Conservation (phyloP, 768 basidiomycete genomes). For the Butyriboletus loyo region DNA sequence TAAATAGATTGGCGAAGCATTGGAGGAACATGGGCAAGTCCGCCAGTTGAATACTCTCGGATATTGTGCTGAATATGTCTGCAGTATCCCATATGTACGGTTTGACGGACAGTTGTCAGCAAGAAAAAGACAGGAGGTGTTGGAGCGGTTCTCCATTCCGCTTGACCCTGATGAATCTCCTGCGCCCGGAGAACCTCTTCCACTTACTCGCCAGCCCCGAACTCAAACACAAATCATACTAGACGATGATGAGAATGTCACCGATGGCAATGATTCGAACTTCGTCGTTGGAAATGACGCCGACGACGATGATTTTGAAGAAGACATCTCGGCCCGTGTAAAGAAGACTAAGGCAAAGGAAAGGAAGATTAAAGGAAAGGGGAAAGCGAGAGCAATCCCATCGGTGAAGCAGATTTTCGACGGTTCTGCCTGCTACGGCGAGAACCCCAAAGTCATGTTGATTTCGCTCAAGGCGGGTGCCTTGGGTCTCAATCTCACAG, state of each 20-base stretch:
- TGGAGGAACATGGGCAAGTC: constrained; percentile 62
- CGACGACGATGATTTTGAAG: constrained; percentile 33
- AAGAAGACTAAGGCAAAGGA: constrained; percentile 33
- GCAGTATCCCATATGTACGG: constrained; percentile 70
- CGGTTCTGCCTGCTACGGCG: constrained; percentile 24
- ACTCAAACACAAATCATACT: not conserved
- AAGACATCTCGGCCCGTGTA: constrained; percentile 29
- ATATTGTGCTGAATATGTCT: constrained; percentile 1
- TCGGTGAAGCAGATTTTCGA: constrained; percentile 16
- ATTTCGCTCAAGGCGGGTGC: constrained; percentile 88
- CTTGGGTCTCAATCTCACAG: constrained; percentile 83
- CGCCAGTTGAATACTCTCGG: not conserved
- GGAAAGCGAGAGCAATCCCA: constrained; percentile 28
- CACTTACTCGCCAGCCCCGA: constrained; percentile 5
- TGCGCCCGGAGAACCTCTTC: constrained; percentile 15
- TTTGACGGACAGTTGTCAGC: constrained; percentile 90
- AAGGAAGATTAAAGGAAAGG: constrained; percentile 39
- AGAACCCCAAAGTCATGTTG: constrained; percentile 77
- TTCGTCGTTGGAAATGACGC: constrained; percentile 30
- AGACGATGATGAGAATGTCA: constrained; percentile 8
- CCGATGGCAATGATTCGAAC: constrained; percentile 35
- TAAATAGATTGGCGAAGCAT: constrained; percentile 60
- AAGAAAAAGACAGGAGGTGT: constrained; percentile 70
- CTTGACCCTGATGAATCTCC: constrained; percentile 37
- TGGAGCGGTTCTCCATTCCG: constrained; percentile 71